Evolutionary conservation across 2,329 filamentous ascomycete species (phyloP), one percentile per base, ranked within the genome.

Genomic region (Colletotrichum incanum): DNA sequence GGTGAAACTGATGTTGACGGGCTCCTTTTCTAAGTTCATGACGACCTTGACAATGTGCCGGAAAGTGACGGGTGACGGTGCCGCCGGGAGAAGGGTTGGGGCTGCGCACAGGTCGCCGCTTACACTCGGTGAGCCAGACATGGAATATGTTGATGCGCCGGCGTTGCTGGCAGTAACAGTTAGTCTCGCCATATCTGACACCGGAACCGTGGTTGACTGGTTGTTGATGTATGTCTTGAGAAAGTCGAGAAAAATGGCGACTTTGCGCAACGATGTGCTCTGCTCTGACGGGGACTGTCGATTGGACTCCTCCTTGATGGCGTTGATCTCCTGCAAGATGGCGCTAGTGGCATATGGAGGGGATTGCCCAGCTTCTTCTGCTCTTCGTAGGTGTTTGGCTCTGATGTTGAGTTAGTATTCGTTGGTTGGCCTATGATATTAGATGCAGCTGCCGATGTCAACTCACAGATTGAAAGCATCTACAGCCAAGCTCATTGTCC

Each of bases 1-100:
- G 50, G 62, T 56, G 54, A 74, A 74, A 6, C n/a, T 62, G 18
- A 74, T 43, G 16, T 70, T 65, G 1, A 66, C 65, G 0, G 66
- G 62, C 43, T 74, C 73, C 11, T 66, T 73, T 31, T 67, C 73
- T 0, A 74, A 54, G 8, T 65, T 62, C 65, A 72, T 69, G 26
- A 70, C 20, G 5, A 72, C 18, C 37, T 72, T 65, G 1, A 43
- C 52, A 28, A 73, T 45, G 20, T 74, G 73, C 1, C 28, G 66
- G 11, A 74, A 65, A 26, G 20, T 62, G 31, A 67, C 71, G 5
- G 50, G 31, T 14, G 63, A 52, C 2, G 65, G 65, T 0, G 65
- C 47, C 1, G 43, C 20, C 6, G 50, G 20, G 11, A 69, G 49
- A 8, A 73, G 49, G 11, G 34, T 34, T 9, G 61, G 49, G 14